Evolutionary conservation across 1,284 basidiomycete genomes (phyloP).

Genomic region (Fomes fomentarius): DNA sequence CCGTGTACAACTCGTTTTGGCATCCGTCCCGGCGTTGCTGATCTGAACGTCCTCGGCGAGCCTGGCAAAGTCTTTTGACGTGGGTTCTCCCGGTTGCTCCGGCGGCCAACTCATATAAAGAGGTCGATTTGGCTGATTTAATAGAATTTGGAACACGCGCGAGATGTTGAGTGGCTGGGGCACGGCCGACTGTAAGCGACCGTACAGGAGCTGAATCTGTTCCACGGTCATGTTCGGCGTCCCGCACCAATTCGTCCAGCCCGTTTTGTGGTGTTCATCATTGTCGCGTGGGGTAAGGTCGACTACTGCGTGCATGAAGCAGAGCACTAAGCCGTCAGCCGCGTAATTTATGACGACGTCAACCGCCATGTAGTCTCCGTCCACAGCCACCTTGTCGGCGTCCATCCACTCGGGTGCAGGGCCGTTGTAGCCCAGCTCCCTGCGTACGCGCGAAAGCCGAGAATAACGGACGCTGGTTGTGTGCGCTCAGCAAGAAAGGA

Average conservation of each 20-base stretch:
- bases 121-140: conserved; percentile 51
- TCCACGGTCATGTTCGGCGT: conserved; percentile 63
- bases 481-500: conserved; percentile 1
- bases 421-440: conserved; percentile 64
- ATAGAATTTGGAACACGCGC: conserved; percentile 84
- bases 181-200: conserved; percentile 55
- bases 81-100: conserved; percentile 63
- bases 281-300: conserved; percentile 84
- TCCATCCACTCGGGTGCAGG: conserved; percentile 58
- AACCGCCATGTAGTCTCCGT: conserved; percentile 84
- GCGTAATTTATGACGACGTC: conserved; percentile 97
- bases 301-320: conserved; percentile 91
- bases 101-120: conserved; percentile 90
- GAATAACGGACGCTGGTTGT: conserved; percentile 70
- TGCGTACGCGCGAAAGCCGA: conserved; percentile 70
- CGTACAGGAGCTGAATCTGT: conserved; percentile 61
- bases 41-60: conserved; percentile 83
- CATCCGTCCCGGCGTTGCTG: conserved; percentile 61
- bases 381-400: conserved; percentile 69
- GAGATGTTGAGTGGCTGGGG: conserved; percentile 52
- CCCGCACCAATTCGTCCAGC: conserved; percentile 96
- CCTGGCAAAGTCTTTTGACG: conserved; percentile 81
- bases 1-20: conserved; percentile 92
- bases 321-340: conserved; percentile 87
- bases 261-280: conserved; percentile 73